A percentile compares a stretch with the other conserved stretches of the same genome.
These are phyloP conservation scores for Fusarium coffeatum DNA, from an alignment of 2,329 filamentous ascomycete genomes.

Conservation along the genomic window DNA sequence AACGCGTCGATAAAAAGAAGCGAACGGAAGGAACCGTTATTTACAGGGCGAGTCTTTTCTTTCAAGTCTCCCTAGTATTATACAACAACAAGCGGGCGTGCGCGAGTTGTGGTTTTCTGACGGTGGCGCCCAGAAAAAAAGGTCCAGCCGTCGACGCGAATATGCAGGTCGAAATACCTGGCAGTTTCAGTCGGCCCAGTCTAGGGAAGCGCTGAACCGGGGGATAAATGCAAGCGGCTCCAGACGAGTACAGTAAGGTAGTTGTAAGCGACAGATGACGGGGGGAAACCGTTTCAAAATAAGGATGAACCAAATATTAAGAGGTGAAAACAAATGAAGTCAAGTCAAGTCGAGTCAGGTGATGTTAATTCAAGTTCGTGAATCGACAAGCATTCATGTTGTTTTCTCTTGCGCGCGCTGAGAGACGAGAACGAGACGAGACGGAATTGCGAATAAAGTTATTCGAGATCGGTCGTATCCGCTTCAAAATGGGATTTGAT, in stretches of 20 bases:
- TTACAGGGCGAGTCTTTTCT: constrained; percentile 6
- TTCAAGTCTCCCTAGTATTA: constrained; percentile 5
- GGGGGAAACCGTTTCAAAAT: constrained; percentile 35
- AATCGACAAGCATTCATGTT: constrained; percentile 58
- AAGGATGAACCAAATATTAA: background rate
- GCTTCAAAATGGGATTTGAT: constrained; percentile 29
- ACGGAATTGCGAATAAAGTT: constrained; percentile 47
- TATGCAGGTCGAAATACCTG: constrained; percentile 48
- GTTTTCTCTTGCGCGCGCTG: constrained; percentile 57
- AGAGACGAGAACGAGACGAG: background rate
- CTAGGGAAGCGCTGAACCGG: constrained; percentile 39
- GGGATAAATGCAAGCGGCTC: constrained; percentile 39
- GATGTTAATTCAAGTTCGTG: constrained; percentile 19
- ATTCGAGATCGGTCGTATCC: constrained; percentile 48
- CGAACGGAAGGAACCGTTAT: constrained; percentile 20
- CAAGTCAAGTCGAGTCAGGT: background rate
- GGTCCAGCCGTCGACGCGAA: constrained; percentile 39
- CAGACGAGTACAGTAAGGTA: constrained; percentile 16
- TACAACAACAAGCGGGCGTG: constrained; percentile 14
- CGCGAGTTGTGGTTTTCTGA: constrained; percentile 28
- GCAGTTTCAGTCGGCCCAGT: constrained; percentile 43
- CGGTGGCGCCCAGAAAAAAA: constrained; percentile 36
- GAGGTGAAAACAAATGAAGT: background rate
- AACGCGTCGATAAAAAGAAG: constrained; percentile 40
- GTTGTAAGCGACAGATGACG: constrained; percentile 29